These are phyloP conservation scores for Fusarium torreyae DNA, from an alignment of 2,329 filamentous ascomycete genomes.

Conservation along the genomic window DNA sequence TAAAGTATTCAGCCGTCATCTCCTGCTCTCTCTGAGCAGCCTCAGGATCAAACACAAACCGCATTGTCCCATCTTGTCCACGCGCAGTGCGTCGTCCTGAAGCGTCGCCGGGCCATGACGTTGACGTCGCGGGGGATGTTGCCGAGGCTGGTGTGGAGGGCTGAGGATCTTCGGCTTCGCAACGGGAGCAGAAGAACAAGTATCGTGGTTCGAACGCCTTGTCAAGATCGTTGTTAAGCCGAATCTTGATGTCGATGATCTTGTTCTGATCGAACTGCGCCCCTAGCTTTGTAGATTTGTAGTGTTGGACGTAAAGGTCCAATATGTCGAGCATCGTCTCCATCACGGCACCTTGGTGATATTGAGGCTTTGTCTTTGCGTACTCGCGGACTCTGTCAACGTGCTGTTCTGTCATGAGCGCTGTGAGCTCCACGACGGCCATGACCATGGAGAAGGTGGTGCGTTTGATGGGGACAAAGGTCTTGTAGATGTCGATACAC, in stretches of 20 bases:
- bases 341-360: conserved; percentile 64
- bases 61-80: conserved; percentile 80
- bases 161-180: conserved; percentile 59
- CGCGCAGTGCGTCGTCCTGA: conserved; percentile 54
- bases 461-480: conserved; percentile 92
- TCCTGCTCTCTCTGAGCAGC: conserved; percentile 80
- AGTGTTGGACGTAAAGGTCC: conserved; percentile 92
- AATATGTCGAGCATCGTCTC: conserved; percentile 93
- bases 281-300: conserved; percentile 81
- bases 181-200: conserved; percentile 71
- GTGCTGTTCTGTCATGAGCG: conserved; percentile 70
- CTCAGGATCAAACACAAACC: conserved; percentile 89
- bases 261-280: conserved; percentile 79
- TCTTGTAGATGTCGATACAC: conserved; percentile 91
- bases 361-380: conserved; percentile 63
- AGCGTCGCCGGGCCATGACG: conserved; percentile 56
- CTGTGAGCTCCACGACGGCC: conserved; percentile 84
- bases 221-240: conserved; percentile 86
- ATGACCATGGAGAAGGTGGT: conserved; percentile 88
- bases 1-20: conserved; percentile 77
- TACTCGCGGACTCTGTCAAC: conserved; percentile 66
- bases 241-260: conserved; percentile 90
- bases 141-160: conserved; percentile 52
- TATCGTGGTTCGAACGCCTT: conserved; percentile 73
- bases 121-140: conserved; percentile 59